These are phyloP conservation scores for Echium plantagineum DNA, from an alignment of 257 asterid species.

Conservation along the genomic window DNA sequence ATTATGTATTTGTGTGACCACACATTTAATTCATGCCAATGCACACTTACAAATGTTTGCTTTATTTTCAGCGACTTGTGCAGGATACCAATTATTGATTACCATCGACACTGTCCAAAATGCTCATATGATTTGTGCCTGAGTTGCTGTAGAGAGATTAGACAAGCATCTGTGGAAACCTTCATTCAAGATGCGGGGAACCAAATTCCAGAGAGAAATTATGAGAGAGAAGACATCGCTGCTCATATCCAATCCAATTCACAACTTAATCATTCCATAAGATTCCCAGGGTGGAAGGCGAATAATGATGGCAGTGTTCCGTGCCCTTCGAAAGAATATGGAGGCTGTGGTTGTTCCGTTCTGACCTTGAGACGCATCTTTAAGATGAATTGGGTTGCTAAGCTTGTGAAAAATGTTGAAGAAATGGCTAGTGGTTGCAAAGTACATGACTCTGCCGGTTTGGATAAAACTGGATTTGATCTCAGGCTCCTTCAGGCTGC, in stretches of 20 bases:
- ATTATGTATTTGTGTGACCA: not conserved
- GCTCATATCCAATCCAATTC: constrained; percentile 28
- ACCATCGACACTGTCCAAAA: constrained; percentile 82
- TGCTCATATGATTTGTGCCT: constrained; percentile 99
- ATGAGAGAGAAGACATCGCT: constrained; percentile 23
- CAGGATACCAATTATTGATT: constrained; percentile 89
- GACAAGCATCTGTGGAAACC: constrained; percentile 46
- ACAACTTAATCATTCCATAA: constrained; percentile 35
- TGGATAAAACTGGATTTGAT: constrained; percentile 34
- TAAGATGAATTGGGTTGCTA: constrained; percentile 98
- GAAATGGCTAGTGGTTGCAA: constrained; percentile 93
- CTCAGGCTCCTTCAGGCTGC: constrained; percentile 43
- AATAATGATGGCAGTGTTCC: constrained; percentile 62
- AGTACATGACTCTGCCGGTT: constrained; percentile 27
- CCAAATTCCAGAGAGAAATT: constrained; percentile 21
- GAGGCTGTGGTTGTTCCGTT: constrained; percentile 68
- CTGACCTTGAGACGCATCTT: constrained; percentile 77
- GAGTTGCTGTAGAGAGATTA: constrained; percentile 83
- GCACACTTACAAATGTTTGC: not conserved
- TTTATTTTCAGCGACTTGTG: constrained; percentile 70
- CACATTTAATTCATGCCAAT: not conserved
- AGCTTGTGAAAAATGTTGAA: constrained; percentile 77
- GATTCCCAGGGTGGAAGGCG: constrained; percentile 50
- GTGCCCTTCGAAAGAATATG: constrained; percentile 67
- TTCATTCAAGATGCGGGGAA: constrained; percentile 22